Conservation (phyloP, 768 basidiomycete species). For the Tricholoma hemisulphureum region DNA sequence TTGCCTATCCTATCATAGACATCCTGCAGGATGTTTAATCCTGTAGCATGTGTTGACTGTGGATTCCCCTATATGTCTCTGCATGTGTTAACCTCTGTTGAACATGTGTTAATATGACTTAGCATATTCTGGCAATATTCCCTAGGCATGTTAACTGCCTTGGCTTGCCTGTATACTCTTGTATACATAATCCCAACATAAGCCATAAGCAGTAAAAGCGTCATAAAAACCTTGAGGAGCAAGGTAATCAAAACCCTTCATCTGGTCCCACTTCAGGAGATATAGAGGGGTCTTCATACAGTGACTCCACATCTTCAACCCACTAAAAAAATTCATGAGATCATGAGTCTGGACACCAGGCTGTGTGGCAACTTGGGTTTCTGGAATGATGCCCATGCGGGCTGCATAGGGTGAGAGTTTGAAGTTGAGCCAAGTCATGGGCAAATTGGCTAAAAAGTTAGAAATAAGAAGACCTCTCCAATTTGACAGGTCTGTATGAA, state of each 20-base stretch:
- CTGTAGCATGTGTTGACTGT: no score
- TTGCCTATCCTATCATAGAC: no score
- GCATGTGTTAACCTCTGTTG: no score
- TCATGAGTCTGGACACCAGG: constrained; percentile 4
- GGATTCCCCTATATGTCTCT: no score
- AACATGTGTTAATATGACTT: no score
- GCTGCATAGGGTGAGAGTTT: constrained; percentile 1
- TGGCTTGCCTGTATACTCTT: no score
- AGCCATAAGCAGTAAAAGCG: constrained; percentile 2
- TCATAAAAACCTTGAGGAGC: constrained; percentile 5
- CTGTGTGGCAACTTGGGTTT: constrained; percentile 8
- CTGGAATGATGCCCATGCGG: constrained; percentile 3
- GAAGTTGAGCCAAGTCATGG: constrained; percentile 17
- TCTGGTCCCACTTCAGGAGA: constrained; percentile 2
- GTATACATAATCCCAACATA: no score
- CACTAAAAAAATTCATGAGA: constrained; percentile 5
- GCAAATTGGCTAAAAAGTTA: constrained; percentile 16
- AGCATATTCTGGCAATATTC: no score
- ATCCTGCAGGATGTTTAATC: no score
- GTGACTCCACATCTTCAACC: constrained; percentile 3
- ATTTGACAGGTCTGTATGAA: constrained; percentile 10
- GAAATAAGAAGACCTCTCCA: constrained; percentile 15
- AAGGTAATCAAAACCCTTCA: constrained; percentile 8
- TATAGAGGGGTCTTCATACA: background rate
- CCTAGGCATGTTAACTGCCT: no score